Percentiles rank a stretch among this genome's conserved stretches.
Conservation (phyloP, 257 asterid genomes). For the Penstemon barbatus region DNA sequence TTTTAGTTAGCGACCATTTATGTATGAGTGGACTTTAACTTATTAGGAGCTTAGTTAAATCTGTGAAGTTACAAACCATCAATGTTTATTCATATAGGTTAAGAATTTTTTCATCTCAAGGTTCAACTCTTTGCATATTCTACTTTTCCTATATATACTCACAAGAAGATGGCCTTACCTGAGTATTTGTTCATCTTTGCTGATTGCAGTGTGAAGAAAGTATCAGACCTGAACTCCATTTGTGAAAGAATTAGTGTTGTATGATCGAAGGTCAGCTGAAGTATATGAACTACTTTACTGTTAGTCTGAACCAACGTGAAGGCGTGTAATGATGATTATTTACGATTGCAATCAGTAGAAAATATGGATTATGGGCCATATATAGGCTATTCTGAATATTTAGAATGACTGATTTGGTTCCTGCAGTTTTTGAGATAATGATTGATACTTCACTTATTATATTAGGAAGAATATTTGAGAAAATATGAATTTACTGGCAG, state of each 20-base stretch:
- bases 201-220: conserved; percentile 61
- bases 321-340: conserved; percentile 2
- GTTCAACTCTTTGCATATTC: neutral
- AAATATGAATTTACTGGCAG: neutral
- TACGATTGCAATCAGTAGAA: neutral
- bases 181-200: conserved; percentile 20
- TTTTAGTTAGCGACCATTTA: neutral
- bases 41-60: neutral
- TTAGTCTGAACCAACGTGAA: neutral
- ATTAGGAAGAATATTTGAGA: neutral
- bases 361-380: conserved; percentile 1
- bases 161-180: neutral
- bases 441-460: no score
- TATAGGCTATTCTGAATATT: neutral
- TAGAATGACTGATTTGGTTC: conserved; percentile 8
- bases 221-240: conserved; percentile 51
- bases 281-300: neutral
- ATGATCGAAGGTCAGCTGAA: conserved; percentile 39
- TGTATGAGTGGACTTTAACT: neutral
- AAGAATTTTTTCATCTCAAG: neutral
- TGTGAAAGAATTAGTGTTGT: conserved; percentile 49
- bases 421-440: neutral
- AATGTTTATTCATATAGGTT: neutral
- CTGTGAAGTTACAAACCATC: neutral
- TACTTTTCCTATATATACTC: conserved; percentile 5